Evolutionary conservation across 225 moss, liverwort and hornwort species (phyloP), one percentile per base, ranked within the genome.

Genomic region (Climacium dendroides): DNA sequence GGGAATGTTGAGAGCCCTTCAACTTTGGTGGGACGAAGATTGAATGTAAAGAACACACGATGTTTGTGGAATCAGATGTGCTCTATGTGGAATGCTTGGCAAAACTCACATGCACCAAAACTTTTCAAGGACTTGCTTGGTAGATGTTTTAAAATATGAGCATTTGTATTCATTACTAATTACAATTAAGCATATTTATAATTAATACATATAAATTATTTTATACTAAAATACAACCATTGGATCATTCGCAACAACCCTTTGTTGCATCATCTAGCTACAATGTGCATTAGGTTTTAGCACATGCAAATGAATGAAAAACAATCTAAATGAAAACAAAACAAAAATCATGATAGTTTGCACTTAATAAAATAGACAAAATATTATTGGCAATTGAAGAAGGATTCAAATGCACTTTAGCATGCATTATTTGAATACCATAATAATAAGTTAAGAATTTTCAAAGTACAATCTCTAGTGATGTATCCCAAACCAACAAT

Each of bases 21-120:
- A 0, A 20, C 4, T 0, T 19, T 74, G 1, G 1, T 13, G 0
- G 30, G 1, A n/a, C n/a, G n/a, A n/a, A n/a, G n/a, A n/a, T 32
- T 1, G 0, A 48, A 30, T 32, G 1, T 13, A 0, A 48, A 19
- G 32, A 30, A 0, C 1, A 2, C 1, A 30, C 1, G 0, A 19
- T 74, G 1, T 19, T 74, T 32, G 19, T 1, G 3, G 11, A 48
- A 74, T 73, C n/a, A n/a, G 47, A 30, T 8, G 6, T 2, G 0
- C 2, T 45, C 9, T 1, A 2, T 29, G 9, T 10, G 0, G 0
- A 18, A 29, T 0, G 1, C 18, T 73, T 47, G 6, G 4, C 17
- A 45, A n/a, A n/a, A n/a, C n/a, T n/a, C n/a, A n/a, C n/a, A n/a
- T n/a, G n/a, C n/a, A n/a, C n/a, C n/a, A n/a, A n/a, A n/a, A n/a